phyloP scores from a whole-genome alignment of 352 stramenopile genomes.

The Thraustotheca clavata region DNA sequence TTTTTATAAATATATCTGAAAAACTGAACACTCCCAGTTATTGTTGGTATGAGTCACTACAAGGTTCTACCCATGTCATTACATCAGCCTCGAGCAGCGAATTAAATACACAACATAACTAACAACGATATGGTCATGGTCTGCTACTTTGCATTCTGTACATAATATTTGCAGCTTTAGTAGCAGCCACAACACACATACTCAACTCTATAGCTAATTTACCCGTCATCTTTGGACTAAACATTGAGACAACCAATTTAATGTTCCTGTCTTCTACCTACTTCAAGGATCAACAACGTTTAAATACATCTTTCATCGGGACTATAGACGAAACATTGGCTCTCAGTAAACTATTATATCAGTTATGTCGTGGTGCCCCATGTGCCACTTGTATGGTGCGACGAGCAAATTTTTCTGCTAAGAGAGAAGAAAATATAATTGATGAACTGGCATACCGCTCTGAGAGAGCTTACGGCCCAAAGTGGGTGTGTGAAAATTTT shows the following conservation, averaged over 20 bases:
- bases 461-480: constrained; percentile 16
- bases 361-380: constrained; percentile 17
- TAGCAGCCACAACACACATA: constrained; percentile 11
- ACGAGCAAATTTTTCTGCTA: constrained; percentile 1
- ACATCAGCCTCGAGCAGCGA: too few species aligned
- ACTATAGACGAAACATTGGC: constrained; percentile 18
- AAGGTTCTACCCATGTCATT: too few species aligned
- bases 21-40: too few species aligned
- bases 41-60: too few species aligned
- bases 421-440: constrained; percentile 2
- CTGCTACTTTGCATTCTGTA: constrained; percentile 21
- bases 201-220: constrained; percentile 20
- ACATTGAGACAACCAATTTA: constrained; percentile 19
- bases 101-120: too few species aligned
- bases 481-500: constrained; percentile 26
- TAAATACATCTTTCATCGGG: too few species aligned
- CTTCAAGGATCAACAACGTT: constrained; percentile 19
- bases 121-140: constrained; percentile 14
- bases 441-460: constrained; percentile 24
- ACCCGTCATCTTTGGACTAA: constrained; percentile 19
- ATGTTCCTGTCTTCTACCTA: constrained; percentile 18
- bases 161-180: constrained; percentile 14
- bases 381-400: constrained; percentile 23
- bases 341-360: constrained; percentile 22
- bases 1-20: too few species aligned